Evolutionary conservation across 148 eudicot genomes (phyloP).

Genomic region (Rhododendron vialii): DNA sequence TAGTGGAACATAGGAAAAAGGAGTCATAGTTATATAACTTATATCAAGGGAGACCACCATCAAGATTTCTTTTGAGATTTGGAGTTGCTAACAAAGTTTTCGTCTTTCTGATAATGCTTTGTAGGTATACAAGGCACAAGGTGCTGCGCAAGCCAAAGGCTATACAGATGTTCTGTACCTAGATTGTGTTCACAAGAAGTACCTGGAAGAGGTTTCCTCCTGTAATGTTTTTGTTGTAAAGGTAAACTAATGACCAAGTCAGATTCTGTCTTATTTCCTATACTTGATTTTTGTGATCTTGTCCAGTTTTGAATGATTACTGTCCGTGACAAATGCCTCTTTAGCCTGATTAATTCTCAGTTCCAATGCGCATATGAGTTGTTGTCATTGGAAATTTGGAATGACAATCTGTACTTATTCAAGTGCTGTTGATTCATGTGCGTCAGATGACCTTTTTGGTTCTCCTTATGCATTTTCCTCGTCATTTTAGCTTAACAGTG

Average conservation of each 20-base stretch:
- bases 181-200: slow-evolving; percentile 78
- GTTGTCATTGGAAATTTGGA: background rate
- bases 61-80: background rate
- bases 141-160: slow-evolving; percentile 90
- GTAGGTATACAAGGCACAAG: slow-evolving; percentile 83
- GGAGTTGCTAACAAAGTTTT: background rate
- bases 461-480: background rate
- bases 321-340: background rate
- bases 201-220: slow-evolving; percentile 95
- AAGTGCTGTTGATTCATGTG: background rate
- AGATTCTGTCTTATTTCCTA: background rate
- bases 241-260: slow-evolving; percentile 39
- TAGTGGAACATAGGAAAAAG: background rate
- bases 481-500: background rate
- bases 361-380: background rate
- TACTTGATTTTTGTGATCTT: background rate
- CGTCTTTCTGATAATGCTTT: slow-evolving; percentile 2
- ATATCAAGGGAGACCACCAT: background rate
- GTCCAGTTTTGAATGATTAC: background rate
- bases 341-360: background rate
- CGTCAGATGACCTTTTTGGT: background rate
- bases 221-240: slow-evolving; percentile 89
- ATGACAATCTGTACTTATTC: background rate
- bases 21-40: background rate
- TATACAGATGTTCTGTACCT: slow-evolving; percentile 89